Conservation (phyloP, 164 flowering plant genomes). For the Litsea cubeba region DNA sequence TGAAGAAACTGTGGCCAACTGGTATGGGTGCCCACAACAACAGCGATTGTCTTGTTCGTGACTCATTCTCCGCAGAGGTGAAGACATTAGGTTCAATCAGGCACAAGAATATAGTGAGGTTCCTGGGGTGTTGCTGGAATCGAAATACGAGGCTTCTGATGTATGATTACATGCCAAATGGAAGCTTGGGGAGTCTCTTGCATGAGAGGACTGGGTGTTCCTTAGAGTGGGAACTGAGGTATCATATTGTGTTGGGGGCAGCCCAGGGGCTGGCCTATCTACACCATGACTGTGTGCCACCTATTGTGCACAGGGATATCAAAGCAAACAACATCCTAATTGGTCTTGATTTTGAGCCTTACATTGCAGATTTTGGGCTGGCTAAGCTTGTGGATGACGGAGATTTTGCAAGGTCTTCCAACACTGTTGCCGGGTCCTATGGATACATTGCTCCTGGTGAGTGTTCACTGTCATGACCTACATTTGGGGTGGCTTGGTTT, state of each 20-base stretch:
- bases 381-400: conserved; percentile 75
- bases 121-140: conserved; percentile 79
- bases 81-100: conserved; percentile 72
- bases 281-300: conserved; percentile 85
- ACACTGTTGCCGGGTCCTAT: conserved; percentile 75
- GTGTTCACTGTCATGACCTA: conserved; percentile 5
- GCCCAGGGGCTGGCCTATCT: conserved; percentile 80
- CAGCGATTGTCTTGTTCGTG: conserved; percentile 28
- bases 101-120: conserved; percentile 79
- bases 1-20: conserved; percentile 80
- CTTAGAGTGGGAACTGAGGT: conserved; percentile 70
- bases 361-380: conserved; percentile 84
- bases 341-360: conserved; percentile 77
- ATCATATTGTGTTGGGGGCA: conserved; percentile 57
- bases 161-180: conserved; percentile 87
- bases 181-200: conserved; percentile 70
- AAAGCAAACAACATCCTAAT: conserved; percentile 81
- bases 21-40: conserved; percentile 23
- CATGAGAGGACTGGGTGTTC: conserved; percentile 46
- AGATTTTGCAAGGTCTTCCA: conserved; percentile 57
- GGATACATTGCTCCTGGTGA: conserved; percentile 90
- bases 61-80: conserved; percentile 76
- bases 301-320: conserved; percentile 79
- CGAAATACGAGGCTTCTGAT: conserved; percentile 56
- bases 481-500: neutral